A percentile compares a stretch with the other conserved stretches of the same genome.
phyloP scores from a whole-genome alignment of 176 grass and related monocot species.

The Secale cereale region DNA sequence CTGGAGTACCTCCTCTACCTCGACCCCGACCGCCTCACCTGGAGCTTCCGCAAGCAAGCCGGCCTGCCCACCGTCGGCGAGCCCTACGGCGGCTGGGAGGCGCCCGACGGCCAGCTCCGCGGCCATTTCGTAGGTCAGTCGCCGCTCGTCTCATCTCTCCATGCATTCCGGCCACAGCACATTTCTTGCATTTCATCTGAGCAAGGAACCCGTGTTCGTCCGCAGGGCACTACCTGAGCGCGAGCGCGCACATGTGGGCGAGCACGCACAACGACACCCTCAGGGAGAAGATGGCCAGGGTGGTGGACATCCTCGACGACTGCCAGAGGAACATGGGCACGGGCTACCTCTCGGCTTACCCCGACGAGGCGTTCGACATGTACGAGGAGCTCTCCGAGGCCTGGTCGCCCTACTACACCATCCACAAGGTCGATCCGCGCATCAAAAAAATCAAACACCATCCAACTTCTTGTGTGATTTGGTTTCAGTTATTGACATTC shows the following conservation, averaged over 20 bases:
- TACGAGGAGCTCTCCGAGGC: constrained; percentile 61
- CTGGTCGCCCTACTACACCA: constrained; percentile 87
- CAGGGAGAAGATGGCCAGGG: constrained; percentile 46
- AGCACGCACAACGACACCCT: constrained; percentile 63
- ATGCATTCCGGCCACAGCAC: neutral
- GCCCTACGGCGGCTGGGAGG: constrained; percentile 74
- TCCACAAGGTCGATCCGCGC: constrained; percentile 69
- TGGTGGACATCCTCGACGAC: constrained; percentile 62
- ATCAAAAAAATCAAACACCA: neutral
- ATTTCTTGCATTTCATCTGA: neutral
- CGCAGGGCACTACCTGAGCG: constrained; percentile 86
- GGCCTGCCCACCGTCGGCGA: constrained; percentile 35
- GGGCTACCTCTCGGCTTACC: constrained; percentile 79
- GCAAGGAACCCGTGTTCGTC: neutral
- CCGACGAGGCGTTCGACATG: constrained; percentile 61
- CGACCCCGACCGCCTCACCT: constrained; percentile 56
- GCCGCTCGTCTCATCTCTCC: neutral
- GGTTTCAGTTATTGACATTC: neutral
- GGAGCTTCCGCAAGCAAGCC: constrained; percentile 60
- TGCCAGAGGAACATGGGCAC: constrained; percentile 76
- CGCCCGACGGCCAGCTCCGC: constrained; percentile 35
- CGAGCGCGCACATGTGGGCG: constrained; percentile 72
- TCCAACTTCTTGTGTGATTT: neutral
- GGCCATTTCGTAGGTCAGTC: constrained; percentile 67
- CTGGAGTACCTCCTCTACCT: constrained; percentile 68